Conservation (phyloP, 306 rosid species). For the Fragaria nilgerrensis region DNA sequence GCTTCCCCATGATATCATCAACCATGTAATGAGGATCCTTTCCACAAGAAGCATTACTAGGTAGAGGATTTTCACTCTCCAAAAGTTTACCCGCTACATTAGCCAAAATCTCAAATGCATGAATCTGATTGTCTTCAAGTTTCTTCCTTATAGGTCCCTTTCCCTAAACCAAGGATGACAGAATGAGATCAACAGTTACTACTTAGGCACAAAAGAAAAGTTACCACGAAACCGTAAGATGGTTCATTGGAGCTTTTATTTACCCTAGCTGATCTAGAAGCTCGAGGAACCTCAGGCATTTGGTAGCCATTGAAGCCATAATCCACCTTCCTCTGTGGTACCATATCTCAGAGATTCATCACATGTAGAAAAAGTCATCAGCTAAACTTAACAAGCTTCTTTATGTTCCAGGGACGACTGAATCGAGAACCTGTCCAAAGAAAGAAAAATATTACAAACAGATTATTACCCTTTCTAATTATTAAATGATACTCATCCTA, state of each 20-base stretch:
- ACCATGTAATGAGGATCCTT: constrained; percentile 22
- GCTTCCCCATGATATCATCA: constrained; percentile 21
- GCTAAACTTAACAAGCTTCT: constrained; percentile 32
- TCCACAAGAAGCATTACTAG: constrained; percentile 20
- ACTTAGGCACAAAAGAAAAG: constrained; percentile 1
- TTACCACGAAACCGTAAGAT: background rate
- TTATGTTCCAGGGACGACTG: constrained; percentile 21
- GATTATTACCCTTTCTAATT: background rate
- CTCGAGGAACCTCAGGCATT: constrained; percentile 62
- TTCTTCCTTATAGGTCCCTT: constrained; percentile 53
- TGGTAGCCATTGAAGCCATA: constrained; percentile 58
- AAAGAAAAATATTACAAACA: background rate
- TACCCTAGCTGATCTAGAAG: constrained; percentile 69
- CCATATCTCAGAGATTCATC: constrained; percentile 52
- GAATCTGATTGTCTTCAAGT: constrained; percentile 41
- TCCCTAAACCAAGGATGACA: constrained; percentile 49
- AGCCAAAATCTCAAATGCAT: constrained; percentile 68
- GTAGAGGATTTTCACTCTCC: constrained; percentile 34
- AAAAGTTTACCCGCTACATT: constrained; percentile 62
- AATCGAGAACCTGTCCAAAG: constrained; percentile 35
- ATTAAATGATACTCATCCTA: background rate
- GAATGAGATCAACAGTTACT: constrained; percentile 20
- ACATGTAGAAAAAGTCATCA: constrained; percentile 45
- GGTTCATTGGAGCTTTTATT: constrained; percentile 21
- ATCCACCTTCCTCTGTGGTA: constrained; percentile 49